Conservation (phyloP, 371 early-diverging fungal species). For the Apophysomyces elegans region DNA sequence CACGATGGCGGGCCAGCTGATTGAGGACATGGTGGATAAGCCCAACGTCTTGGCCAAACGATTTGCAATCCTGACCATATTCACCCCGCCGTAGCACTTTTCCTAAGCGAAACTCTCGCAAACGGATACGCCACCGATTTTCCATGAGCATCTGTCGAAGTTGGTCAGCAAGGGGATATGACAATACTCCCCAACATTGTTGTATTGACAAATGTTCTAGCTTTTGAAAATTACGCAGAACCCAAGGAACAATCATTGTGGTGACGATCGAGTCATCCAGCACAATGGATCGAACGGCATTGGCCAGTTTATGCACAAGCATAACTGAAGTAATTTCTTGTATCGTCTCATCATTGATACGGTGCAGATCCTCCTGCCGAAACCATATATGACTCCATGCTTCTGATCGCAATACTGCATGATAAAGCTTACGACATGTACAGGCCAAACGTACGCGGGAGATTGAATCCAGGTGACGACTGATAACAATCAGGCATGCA, state of each 20-base stretch:
- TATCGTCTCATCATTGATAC: constrained; percentile 20
- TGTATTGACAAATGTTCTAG: constrained; percentile 20
- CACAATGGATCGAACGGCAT: constrained; percentile 12
- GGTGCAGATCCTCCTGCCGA: constrained; percentile 6
- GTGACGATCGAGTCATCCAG: constrained; percentile 19
- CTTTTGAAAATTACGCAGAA: constrained; percentile 14
- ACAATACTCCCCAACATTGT: constrained; percentile 22
- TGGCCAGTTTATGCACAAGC: constrained; percentile 11
- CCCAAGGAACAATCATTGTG: constrained; percentile 16
- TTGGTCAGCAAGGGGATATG: constrained; percentile 20
- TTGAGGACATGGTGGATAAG: constrained; percentile 20
- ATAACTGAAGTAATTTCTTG: constrained; percentile 19
- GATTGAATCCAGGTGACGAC: constrained; percentile 23
- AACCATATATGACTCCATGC: constrained; percentile 30
- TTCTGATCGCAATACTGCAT: constrained; percentile 19
- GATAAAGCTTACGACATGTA: constrained; percentile 16
- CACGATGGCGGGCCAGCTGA: constrained; percentile 17
- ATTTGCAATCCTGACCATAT: constrained; percentile 15
- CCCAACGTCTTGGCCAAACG: constrained; percentile 29
- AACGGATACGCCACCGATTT: neutral
- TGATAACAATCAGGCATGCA: constrained; percentile 10
- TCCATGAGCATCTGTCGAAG: neutral
- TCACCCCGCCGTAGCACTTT: constrained; percentile 25
- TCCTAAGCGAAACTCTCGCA: constrained; percentile 24
- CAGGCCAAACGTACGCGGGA: constrained; percentile 25